Conservation (phyloP, 163 green algal species). For the Scenedesmus sp. region DNA sequence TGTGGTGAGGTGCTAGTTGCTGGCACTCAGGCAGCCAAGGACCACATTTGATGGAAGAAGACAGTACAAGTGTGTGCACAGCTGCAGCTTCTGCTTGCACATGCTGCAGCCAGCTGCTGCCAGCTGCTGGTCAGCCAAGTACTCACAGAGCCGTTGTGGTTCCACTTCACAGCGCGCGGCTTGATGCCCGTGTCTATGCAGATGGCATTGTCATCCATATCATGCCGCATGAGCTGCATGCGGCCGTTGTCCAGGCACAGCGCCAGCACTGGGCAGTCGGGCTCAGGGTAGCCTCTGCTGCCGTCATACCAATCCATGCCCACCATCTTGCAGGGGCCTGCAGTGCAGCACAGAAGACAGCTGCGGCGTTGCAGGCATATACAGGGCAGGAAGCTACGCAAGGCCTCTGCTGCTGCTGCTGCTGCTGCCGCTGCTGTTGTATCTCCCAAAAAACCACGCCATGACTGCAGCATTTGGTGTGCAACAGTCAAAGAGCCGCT, state of each 20-base stretch:
- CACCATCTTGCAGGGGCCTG: constrained; percentile 32
- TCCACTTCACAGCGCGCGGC: constrained; percentile 76
- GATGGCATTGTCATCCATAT: constrained; percentile 77
- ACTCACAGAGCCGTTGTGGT: constrained; percentile 74
- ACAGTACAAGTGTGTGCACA: not conserved
- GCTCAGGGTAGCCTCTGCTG: constrained; percentile 69
- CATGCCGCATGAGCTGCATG: constrained; percentile 76
- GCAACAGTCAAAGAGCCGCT: not conserved
- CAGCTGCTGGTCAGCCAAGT: not conserved
- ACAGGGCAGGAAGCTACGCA: not conserved
- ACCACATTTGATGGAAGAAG: not conserved
- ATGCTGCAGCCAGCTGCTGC: not conserved
- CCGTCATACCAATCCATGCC: constrained; percentile 62
- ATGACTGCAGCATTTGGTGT: not conserved
- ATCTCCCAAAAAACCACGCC: not conserved
- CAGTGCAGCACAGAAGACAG: not conserved
- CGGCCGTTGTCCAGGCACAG: constrained; percentile 82
- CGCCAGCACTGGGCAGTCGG: constrained; percentile 76
- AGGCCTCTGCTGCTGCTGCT: not conserved
- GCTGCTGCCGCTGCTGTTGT: too few species aligned
- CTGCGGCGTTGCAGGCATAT: not conserved
- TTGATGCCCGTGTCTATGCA: constrained; percentile 85
- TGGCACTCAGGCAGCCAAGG: not conserved
- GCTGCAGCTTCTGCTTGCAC: not conserved
- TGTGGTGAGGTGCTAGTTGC: not conserved